Conservation (phyloP, 179 eudicot species). For the Amaranthus tricolor region DNA sequence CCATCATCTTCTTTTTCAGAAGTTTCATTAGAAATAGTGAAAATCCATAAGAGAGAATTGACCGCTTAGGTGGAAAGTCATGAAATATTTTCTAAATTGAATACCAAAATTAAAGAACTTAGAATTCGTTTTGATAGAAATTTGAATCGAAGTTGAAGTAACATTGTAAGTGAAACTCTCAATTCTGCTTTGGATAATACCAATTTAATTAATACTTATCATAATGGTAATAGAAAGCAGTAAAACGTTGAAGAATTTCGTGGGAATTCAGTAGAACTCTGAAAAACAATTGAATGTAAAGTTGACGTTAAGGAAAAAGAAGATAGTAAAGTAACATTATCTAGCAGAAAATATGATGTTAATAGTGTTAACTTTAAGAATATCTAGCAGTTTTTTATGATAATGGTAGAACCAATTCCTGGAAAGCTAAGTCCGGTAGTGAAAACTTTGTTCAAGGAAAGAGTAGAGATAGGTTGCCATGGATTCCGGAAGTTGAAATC, state of each 20-base stretch:
- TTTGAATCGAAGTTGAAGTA: constrained; percentile 3
- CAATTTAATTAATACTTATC: neutral
- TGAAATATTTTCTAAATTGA: neutral
- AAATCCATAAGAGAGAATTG: neutral
- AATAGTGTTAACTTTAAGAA: too few relatives aligned
- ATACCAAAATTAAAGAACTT: constrained; percentile 13
- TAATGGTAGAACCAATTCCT: constrained; percentile 7
- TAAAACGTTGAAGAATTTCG: neutral
- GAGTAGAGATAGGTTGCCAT: constrained; percentile 44
- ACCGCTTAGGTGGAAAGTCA: constrained; percentile 15
- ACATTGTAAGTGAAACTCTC: neutral
- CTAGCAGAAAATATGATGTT: constrained; percentile 14
- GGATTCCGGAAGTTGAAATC: constrained; percentile 40
- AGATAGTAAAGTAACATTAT: constrained; percentile 3
- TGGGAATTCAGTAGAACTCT: too few relatives aligned
- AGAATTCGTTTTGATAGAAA: neutral
- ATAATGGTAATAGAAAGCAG: neutral
- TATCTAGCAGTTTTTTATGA: too few relatives aligned
- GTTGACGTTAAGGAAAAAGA: constrained; percentile 19
- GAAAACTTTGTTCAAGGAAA: constrained; percentile 21
- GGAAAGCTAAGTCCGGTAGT: constrained; percentile 10
- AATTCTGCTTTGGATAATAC: constrained; percentile 5
- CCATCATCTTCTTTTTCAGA: neutral
- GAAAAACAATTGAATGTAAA: constrained; percentile 13
- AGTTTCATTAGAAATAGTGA: constrained; percentile 8